These are phyloP conservation scores for Kodamaea suecica DNA, from an alignment of 1,139 yeast genomes.

Conservation along the genomic window DNA sequence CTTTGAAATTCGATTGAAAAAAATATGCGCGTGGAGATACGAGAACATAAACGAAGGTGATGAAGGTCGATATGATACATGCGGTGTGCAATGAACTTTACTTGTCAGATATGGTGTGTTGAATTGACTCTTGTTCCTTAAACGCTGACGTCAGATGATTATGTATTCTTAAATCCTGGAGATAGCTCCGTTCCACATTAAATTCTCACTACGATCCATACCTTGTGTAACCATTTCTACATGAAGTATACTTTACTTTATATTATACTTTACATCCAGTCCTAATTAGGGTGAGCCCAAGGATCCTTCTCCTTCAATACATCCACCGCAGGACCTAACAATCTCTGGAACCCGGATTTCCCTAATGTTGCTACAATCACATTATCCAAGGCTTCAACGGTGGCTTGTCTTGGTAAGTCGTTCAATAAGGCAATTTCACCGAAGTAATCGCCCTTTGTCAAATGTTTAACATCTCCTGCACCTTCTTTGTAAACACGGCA, in stretches of 20 bases:
- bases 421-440: constrained; percentile 93
- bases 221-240: too few relatives aligned
- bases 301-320: constrained; percentile 83
- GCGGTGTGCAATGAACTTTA: too few relatives aligned
- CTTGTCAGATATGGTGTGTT: too few relatives aligned
- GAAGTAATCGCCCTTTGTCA: constrained; percentile 85
- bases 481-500: constrained; percentile 64
- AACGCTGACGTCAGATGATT: too few relatives aligned
- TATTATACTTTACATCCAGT: not conserved
- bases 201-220: too few relatives aligned
- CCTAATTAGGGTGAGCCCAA: constrained; percentile 27
- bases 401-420: constrained; percentile 92
- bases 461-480: constrained; percentile 58
- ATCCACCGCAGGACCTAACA: constrained; percentile 88
- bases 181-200: too few relatives aligned
- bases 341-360: constrained; percentile 88
- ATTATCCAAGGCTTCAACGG: constrained; percentile 72
- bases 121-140: too few relatives aligned
- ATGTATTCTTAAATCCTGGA: too few relatives aligned
- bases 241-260: not conserved
- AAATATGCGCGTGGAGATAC: too few relatives aligned
- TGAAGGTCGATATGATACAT: too few relatives aligned
- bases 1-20: too few relatives aligned
- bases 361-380: constrained; percentile 89
- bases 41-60: too few relatives aligned